phyloP scores from a whole-genome alignment of 768 basidiomycete species.

The Tubosaeta sp. region DNA sequence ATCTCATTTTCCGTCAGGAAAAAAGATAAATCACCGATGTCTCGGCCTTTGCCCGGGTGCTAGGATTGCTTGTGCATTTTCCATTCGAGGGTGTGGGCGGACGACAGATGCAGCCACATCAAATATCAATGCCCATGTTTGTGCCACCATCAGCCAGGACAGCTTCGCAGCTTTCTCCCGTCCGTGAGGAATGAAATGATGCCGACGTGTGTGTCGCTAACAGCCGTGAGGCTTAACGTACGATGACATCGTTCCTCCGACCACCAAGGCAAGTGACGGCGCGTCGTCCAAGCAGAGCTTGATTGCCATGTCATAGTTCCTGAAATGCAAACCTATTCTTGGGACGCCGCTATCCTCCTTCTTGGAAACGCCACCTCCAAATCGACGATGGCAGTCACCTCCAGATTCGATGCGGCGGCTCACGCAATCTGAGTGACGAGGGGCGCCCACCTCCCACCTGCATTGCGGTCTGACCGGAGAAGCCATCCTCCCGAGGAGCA shows the following conservation, averaged over 20 bases:
- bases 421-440: constrained; percentile 7
- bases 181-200: background rate
- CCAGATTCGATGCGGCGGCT: constrained; percentile 1
- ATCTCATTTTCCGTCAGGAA: constrained; percentile 9
- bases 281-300: constrained; percentile 1
- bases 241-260: constrained; percentile 13
- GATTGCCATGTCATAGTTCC: constrained; percentile 4
- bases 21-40: constrained; percentile 6
- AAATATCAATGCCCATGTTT: background rate
- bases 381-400: background rate
- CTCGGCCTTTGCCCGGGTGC: background rate
- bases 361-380: background rate
- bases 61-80: constrained; percentile 1
- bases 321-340: constrained; percentile 4
- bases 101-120: constrained; percentile 6
- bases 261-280: constrained; percentile 17
- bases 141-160: constrained; percentile 9
- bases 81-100: constrained; percentile 12
- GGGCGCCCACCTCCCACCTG: background rate
- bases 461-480: background rate
- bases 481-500: constrained; percentile 1
- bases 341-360: background rate
- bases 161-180: constrained; percentile 15
- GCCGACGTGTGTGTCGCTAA: background rate
- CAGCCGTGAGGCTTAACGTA: constrained; percentile 1